A percentile compares a stretch with the other conserved stretches of the same genome.
Conservation (phyloP, 305 asterid species). For the Fraxinus sp. region DNA sequence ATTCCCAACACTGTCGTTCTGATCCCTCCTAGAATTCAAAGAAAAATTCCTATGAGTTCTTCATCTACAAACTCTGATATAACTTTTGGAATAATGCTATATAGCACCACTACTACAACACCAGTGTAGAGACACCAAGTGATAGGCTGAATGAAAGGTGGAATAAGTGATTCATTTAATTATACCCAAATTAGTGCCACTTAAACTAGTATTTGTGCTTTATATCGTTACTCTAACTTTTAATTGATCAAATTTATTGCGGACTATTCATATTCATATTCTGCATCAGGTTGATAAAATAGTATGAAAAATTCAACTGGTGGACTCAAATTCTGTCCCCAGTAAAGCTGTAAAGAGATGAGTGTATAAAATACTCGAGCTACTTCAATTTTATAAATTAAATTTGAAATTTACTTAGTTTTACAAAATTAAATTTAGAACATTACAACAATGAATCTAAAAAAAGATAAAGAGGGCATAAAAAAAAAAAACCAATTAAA, state of each 20-base stretch:
- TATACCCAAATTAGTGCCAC: no score
- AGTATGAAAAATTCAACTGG: not conserved
- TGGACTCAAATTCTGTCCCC: not conserved
- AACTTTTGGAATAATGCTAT: not conserved
- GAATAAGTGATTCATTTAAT: no score
- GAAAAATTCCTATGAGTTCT: conserved; percentile 5
- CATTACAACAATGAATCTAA: not conserved
- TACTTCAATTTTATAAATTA: no score
- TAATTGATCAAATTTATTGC: not conserved
- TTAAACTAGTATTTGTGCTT: no score
- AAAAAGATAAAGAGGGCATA: not conserved
- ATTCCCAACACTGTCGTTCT: not conserved
- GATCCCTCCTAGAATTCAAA: conserved; percentile 13
- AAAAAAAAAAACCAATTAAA: not conserved
- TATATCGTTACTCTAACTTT: no score
- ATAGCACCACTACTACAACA: no score
- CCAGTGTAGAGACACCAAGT: no score
- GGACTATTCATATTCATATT: not conserved
- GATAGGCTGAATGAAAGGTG: no score
- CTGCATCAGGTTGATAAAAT: not conserved
- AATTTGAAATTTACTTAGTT: no score
- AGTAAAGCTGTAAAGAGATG: not conserved
- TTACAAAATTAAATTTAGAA: not conserved
- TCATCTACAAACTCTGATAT: not conserved
- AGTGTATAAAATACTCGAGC: not conserved